Conservation (phyloP, 495 filamentous ascomycete genomes). For the Penicillium desertorum region DNA sequence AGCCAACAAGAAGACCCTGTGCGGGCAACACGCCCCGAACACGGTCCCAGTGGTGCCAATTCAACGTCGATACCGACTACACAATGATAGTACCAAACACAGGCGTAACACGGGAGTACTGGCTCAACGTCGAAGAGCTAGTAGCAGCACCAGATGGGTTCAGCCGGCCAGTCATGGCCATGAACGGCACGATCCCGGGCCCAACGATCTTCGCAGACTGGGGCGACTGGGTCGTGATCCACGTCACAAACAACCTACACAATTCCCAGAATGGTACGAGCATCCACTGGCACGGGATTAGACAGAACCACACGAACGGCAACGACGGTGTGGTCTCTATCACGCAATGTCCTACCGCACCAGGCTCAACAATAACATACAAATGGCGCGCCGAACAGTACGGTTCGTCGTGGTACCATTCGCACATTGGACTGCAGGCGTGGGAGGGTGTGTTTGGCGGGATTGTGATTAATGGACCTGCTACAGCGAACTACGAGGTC, state of each 20-base stretch:
- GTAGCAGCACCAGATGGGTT: slow-evolving; percentile 70
- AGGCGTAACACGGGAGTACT: slow-evolving; percentile 36
- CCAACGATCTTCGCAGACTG: slow-evolving; percentile 55
- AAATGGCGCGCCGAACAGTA: slow-evolving; percentile 72
- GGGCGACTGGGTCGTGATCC: slow-evolving; percentile 51
- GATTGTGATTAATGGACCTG: slow-evolving; percentile 41
- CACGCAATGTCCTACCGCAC: slow-evolving; percentile 66
- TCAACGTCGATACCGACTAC: slow-evolving; percentile 53
- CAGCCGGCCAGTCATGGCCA: slow-evolving; percentile 40
- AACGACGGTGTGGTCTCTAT: slow-evolving; percentile 66
- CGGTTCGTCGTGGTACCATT: slow-evolving; percentile 81
- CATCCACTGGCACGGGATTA: slow-evolving; percentile 51
- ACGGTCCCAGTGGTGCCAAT: slow-evolving; percentile 40
- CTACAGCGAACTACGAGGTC: slow-evolving; percentile 59
- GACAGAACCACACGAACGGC: slow-evolving; percentile 47
- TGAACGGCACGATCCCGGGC: slow-evolving; percentile 48
- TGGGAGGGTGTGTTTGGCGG: slow-evolving; percentile 39
- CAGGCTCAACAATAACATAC: slow-evolving; percentile 63
- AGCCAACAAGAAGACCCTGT: slow-evolving; percentile 20
- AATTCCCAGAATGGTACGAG: slow-evolving; percentile 53
- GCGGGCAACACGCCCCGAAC: slow-evolving; percentile 42
- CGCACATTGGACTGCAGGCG: slow-evolving; percentile 65
- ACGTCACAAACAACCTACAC: slow-evolving; percentile 52
- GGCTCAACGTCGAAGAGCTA: slow-evolving; percentile 40
- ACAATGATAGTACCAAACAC: slow-evolving; percentile 45